Base-by-base conservation (phyloP, 495 filamentous ascomycete genomes). In the Hapsidospora chrysogenum region DNA sequence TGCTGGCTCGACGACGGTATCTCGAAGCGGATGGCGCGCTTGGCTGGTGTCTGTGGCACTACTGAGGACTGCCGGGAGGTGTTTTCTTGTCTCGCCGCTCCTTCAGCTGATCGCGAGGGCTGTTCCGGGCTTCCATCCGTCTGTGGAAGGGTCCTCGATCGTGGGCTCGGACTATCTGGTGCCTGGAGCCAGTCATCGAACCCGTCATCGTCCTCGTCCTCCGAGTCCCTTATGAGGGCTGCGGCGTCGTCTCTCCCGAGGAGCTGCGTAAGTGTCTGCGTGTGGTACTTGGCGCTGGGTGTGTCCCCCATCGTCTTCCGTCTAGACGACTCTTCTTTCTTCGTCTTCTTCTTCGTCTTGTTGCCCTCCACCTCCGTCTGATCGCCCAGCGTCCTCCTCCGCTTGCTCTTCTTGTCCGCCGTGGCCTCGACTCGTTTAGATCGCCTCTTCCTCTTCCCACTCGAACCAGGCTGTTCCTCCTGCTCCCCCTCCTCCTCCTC, bases 171-270 rank as follows among this genome's bases (percentile, higher is more conserved):
- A n/a, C n/a, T n/a, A n/a, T n/a, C n/a, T n/a, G n/a, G n/a, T n/a
- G n/a, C n/a, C n/a, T n/a, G n/a, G n/a, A 26, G 23, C 23, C 23
- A 26, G 23, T 18, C 9, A 6, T 21, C 17, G 31, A 3, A 7
- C 6, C 19, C 31, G 31, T 22, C 31, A 11, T 33, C 31, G 31
- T 22, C 31, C 5, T 33, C 31, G n/a, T 33, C 31, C n/a, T 33
- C 31, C 3, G 31, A 33, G 17, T 33, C 31, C 19, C 22, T 19
- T 11, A 33, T 18, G 15, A 21, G 13, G 3, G 6, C 3, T 10
- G 7, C 29, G 7, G 16, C 10, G 6, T 31, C 17, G n/a, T 22
- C 31, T 11, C 15, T 14, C 17, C 17, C 8, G 15, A 11, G 11
- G 9, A 21, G 13, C n/a, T 33, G 31, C 19, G 31, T 33, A 4